Percentiles rank a stretch among this genome's conserved stretches.
Evolutionary conservation across 192 early-diverging fungal genomes (phyloP).

Genomic region (Coemansia sp.): DNA sequence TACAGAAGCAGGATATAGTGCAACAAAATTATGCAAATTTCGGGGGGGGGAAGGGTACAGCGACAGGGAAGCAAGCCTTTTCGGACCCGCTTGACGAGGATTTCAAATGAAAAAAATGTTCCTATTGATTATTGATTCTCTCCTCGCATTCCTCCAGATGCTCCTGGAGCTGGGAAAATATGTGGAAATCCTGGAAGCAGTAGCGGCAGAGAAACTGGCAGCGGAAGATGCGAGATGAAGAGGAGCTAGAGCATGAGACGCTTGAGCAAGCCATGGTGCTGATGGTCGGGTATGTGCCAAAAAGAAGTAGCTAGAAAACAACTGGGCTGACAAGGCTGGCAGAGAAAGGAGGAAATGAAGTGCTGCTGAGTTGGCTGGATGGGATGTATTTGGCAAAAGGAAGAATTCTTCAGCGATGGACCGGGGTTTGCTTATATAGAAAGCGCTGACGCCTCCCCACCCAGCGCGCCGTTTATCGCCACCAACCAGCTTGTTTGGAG

Average conservation of each 20-base stretch:
- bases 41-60: neutral
- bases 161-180: slow-evolving; percentile 21
- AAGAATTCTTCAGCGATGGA: neutral
- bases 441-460: neutral
- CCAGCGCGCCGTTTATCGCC: no score
- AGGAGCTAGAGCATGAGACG: slow-evolving; percentile 12
- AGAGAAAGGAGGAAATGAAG: neutral
- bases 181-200: slow-evolving; percentile 29
- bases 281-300: neutral
- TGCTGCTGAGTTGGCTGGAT: neutral
- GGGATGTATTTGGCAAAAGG: neutral
- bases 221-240: slow-evolving; percentile 34
- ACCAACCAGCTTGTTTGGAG: no score
- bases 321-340: neutral
- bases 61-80: no score
- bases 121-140: no score
- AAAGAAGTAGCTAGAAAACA: neutral
- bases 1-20: neutral
- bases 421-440: neutral
- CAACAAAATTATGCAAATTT: neutral
- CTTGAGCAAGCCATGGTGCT: slow-evolving; percentile 30
- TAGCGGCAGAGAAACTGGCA: slow-evolving; percentile 36
- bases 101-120: no score
- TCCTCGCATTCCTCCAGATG: slow-evolving; percentile 31
- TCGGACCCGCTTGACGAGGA: no score